Percentiles rank a stretch among this genome's conserved stretches.
Evolutionary conservation across 2,329 filamentous ascomycete species (phyloP).

Genomic region (Chrysoporthe deuterocubensis): DNA sequence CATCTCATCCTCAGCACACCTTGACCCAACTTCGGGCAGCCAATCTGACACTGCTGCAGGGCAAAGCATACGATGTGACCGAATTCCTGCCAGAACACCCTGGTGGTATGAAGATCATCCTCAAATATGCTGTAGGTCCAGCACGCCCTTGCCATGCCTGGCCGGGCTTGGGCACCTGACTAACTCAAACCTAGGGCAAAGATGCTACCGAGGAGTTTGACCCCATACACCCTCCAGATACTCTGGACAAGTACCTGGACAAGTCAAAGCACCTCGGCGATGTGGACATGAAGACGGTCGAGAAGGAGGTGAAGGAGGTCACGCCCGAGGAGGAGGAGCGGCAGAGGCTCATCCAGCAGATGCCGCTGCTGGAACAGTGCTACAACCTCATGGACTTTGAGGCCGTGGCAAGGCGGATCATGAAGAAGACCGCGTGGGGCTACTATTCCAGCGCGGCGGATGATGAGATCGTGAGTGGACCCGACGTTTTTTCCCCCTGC

Average conservation of each 20-base stretch:
- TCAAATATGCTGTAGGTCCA: constrained; percentile 78
- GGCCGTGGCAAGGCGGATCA: constrained; percentile 82
- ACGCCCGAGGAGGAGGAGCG: constrained; percentile 67
- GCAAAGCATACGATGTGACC: constrained; percentile 87
- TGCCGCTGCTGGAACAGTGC: constrained; percentile 83
- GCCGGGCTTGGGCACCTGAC: neutral
- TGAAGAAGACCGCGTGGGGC: constrained; percentile 97
- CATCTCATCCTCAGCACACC: neutral
- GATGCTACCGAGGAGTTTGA: constrained; percentile 93
- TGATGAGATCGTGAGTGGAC: constrained; percentile 73
- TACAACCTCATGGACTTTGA: constrained; percentile 97
- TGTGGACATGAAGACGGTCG: constrained; percentile 80
- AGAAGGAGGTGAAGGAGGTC: constrained; percentile 67
- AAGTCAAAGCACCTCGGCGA: constrained; percentile 84
- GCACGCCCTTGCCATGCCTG: too few relatives aligned
- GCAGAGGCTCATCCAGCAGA: constrained; percentile 72
- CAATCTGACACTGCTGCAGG: constrained; percentile 44
- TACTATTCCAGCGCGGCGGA: constrained; percentile 96
- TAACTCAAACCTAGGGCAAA: constrained; percentile 63
- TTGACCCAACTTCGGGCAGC: neutral
- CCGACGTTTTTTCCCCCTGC: neutral
- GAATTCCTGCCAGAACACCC: constrained; percentile 93
- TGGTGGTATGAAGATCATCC: constrained; percentile 87
- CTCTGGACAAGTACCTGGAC: constrained; percentile 82
- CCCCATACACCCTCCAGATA: constrained; percentile 86